Base-by-base conservation (phyloP, 352 stramenopile species). In the Pythium sp. region DNA sequence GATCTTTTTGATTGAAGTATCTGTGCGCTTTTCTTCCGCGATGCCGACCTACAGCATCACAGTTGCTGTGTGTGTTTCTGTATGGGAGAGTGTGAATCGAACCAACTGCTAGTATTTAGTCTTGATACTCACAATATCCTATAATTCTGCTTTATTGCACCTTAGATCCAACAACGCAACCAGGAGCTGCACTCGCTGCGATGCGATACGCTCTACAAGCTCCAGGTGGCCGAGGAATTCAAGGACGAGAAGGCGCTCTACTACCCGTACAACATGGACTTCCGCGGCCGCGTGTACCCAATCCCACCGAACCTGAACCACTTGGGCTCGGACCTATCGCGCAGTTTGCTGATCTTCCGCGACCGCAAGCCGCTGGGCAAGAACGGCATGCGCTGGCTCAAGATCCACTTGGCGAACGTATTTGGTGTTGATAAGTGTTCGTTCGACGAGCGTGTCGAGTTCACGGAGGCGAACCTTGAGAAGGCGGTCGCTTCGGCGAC, bases 241-340 rank as follows among this genome's bases (percentile, higher is more conserved):
- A 89, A 95, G 75, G 85, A 99, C 67, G 97, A 99, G 75, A 85
- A 97, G 18, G 90, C 91, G 67, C 91, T 99, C 28, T 99, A 98
- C 80, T 99, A 98, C 73, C 98, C 98, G 46, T 99, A 99, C 86
- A 99, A 99, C 43, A 90, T 99, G 78, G 98, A 99, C 72, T 99
- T 99, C 79, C 89, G 98, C 43, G 98, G 98, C 38, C 86, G 98
- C 57, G 98, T 98, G 64, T 99, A 99, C 74, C 97, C 98, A 59
- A 92, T 99, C 12, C 97, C 98, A 60, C 98, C 98, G 4, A 98
- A 99, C 77, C 82, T 99, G 3, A 99, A 98, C 71, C 98, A 99
- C 77, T 77, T 99, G 59, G 97, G 98, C 36, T 98, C 96, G 18
- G 98, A 99, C 86, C 78, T 99, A n/a, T 99, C 96, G 69, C 85